These are phyloP conservation scores for Streptanthus diversifolius DNA, from an alignment of 345 rosid genomes.

Conservation along the genomic window DNA sequence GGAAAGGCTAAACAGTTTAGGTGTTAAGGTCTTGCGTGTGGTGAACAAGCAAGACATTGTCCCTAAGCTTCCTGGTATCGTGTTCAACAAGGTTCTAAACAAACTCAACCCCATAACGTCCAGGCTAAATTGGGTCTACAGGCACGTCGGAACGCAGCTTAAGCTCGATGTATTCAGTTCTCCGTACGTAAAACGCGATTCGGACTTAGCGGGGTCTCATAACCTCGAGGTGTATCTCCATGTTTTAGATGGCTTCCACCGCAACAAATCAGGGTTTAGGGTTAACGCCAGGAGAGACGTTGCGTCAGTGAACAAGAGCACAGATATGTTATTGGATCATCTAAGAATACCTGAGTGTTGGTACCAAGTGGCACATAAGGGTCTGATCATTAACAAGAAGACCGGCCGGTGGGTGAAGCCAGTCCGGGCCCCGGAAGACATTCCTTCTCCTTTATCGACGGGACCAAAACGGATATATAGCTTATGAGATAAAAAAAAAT, in stretches of 20 bases:
- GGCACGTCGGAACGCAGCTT: constrained; percentile 55
- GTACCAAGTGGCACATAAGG: constrained; percentile 57
- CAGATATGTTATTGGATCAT: constrained; percentile 51
- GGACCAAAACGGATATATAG: constrained; percentile 26
- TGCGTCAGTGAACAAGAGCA: constrained; percentile 55
- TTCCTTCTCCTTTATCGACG: constrained; percentile 55
- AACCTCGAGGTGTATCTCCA: constrained; percentile 60
- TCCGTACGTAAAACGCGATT: constrained; percentile 46
- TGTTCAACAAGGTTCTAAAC: constrained; percentile 44
- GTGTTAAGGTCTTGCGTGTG: constrained; percentile 52
- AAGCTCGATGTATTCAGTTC: constrained; percentile 46
- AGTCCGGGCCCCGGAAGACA: constrained; percentile 55
- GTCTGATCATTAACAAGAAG: constrained; percentile 48
- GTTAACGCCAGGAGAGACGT: constrained; percentile 56
- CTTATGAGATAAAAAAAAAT: not conserved
- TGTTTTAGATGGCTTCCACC: constrained; percentile 49
- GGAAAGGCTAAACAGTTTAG: constrained; percentile 41
- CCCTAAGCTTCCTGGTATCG: constrained; percentile 55
- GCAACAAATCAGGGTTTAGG: constrained; percentile 44
- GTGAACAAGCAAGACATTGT: constrained; percentile 59
- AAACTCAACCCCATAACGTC: constrained; percentile 40
- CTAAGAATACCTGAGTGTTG: constrained; percentile 55
- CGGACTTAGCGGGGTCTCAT: constrained; percentile 43
- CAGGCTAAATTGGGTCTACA: constrained; percentile 49
- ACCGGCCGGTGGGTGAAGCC: constrained; percentile 78